phyloP scores from a whole-genome alignment of 306 rosid genomes.

The Castanospermum australe region DNA sequence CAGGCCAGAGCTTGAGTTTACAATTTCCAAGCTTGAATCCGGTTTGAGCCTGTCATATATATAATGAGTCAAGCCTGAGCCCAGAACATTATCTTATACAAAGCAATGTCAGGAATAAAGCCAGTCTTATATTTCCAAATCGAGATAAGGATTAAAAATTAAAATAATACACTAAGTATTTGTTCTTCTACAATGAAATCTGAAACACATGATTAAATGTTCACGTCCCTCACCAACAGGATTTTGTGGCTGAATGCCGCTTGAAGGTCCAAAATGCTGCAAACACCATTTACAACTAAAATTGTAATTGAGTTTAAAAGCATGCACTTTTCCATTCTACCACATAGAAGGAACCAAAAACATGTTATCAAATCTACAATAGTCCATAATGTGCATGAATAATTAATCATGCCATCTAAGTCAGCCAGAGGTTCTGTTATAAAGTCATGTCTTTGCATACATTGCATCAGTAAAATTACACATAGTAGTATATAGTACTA shows the following conservation, averaged over 20 bases:
- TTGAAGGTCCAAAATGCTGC: slow-evolving; percentile 59
- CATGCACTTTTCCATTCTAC: slow-evolving; percentile 44
- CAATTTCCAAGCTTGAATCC: slow-evolving; percentile 22
- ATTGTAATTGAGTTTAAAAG: slow-evolving; percentile 43
- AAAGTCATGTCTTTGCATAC: slow-evolving; percentile 23
- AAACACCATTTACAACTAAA: slow-evolving; percentile 55
- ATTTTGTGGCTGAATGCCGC: slow-evolving; percentile 56
- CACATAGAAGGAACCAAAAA: slow-evolving; percentile 40
- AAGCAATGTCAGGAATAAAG: slow-evolving; percentile 19
- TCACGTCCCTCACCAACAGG: slow-evolving; percentile 44
- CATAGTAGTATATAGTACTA: neutral
- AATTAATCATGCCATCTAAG: slow-evolving; percentile 19
- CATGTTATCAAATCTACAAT: slow-evolving; percentile 22
- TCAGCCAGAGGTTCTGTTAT: neutral
- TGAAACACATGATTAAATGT: slow-evolving; percentile 38
- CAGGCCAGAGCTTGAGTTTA: slow-evolving; percentile 24
- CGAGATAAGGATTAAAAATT: slow-evolving; percentile 2
- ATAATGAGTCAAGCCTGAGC: slow-evolving; percentile 28
- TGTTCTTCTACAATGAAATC: slow-evolving; percentile 33
- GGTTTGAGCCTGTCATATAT: slow-evolving; percentile 26
- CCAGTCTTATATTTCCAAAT: slow-evolving; percentile 23
- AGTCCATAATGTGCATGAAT: neutral
- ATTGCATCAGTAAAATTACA: slow-evolving; percentile 19
- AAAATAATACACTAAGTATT: slow-evolving; percentile 9
- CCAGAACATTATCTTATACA: slow-evolving; percentile 21